These are phyloP conservation scores for Rhodotorula sp. DNA, from an alignment of 1,284 basidiomycete species.

Conservation along the genomic window DNA sequence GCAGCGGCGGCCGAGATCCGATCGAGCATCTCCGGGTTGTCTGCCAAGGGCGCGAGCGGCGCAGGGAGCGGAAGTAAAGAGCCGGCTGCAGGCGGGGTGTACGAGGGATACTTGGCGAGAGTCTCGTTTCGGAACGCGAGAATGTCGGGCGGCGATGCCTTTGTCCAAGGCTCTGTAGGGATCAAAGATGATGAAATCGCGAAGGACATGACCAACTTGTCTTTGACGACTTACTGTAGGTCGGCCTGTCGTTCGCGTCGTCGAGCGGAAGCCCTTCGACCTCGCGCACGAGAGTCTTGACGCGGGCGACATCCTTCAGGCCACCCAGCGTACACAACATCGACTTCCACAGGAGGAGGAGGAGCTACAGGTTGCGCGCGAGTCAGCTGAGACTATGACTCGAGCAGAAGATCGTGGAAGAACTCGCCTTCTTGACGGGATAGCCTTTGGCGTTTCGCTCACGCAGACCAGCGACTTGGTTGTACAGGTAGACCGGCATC, in stretches of 20 bases:
- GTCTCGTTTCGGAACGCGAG: constrained; percentile 84
- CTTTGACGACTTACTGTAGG: constrained; percentile 8
- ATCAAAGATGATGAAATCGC: no score
- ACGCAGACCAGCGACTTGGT: constrained; percentile 79
- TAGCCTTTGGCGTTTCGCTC: constrained; percentile 95
- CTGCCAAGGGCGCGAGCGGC: constrained; percentile 16
- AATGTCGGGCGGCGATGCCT: constrained; percentile 74
- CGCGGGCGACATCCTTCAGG: constrained; percentile 76
- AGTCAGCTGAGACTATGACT: not conserved
- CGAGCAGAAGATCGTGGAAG: not conserved
- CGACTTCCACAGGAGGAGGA: constrained; percentile 96
- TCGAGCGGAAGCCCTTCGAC: constrained; percentile 56
- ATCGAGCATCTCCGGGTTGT: constrained; percentile 45
- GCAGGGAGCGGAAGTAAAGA: constrained; percentile 49
- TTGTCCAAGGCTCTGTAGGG: constrained; percentile 35
- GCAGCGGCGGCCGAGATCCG: constrained; percentile 84
- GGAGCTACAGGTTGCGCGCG: constrained; percentile 58
- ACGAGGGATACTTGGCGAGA: constrained; percentile 90
- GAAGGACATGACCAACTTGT: constrained; percentile 56
- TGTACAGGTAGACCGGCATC: constrained; percentile 87
- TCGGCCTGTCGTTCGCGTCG: constrained; percentile 5
- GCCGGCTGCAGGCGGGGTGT: constrained; percentile 40
- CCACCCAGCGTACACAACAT: constrained; percentile 90
- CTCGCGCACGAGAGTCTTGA: constrained; percentile 82
- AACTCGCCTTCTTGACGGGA: constrained; percentile 83